These are phyloP conservation scores for Exophiala alcalophila DNA, from an alignment of 2,329 filamentous ascomycete species.

Conservation along the genomic window DNA sequence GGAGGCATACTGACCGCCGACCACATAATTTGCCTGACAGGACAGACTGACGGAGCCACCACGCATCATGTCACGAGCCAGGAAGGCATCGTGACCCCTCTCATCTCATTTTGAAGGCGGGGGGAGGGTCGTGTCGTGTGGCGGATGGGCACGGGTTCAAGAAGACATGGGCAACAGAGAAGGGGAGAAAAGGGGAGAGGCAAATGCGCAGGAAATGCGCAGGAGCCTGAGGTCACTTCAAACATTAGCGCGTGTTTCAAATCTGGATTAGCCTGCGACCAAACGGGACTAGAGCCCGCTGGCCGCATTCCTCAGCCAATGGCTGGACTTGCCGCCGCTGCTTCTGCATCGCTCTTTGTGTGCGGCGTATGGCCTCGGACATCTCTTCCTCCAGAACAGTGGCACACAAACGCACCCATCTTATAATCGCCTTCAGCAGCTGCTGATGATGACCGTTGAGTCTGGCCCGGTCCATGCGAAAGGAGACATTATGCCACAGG, in stretches of 20 bases:
- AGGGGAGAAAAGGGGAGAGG: slow-evolving; percentile 2
- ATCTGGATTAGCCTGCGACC: slow-evolving; percentile 16
- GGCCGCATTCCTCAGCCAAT: slow-evolving; percentile 17
- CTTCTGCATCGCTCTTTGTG: no score
- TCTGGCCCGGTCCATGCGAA: no score
- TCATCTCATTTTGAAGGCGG: slow-evolving; percentile 5
- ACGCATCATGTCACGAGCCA: slow-evolving; percentile 9
- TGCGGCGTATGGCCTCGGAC: no score
- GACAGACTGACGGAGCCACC: slow-evolving; percentile 6
- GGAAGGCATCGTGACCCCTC: slow-evolving; percentile 15
- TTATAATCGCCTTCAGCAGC: no score
- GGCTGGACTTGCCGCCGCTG: no score
- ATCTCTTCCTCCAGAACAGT: no score
- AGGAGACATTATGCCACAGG: no score
- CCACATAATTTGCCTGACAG: no score
- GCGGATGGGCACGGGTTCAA: not conserved
- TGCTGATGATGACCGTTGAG: no score
- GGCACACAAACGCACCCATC: no score
- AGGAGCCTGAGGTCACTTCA: slow-evolving; percentile 20
- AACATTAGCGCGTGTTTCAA: slow-evolving; percentile 29
- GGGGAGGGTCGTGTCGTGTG: not conserved
- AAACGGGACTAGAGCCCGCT: not conserved
- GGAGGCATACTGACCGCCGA: no score
- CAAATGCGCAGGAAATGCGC: slow-evolving; percentile 8
- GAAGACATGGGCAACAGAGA: slow-evolving; percentile 6